Evolutionary conservation across 2,329 filamentous ascomycete genomes (phyloP).

Genomic region (Orbilia quercus): DNA sequence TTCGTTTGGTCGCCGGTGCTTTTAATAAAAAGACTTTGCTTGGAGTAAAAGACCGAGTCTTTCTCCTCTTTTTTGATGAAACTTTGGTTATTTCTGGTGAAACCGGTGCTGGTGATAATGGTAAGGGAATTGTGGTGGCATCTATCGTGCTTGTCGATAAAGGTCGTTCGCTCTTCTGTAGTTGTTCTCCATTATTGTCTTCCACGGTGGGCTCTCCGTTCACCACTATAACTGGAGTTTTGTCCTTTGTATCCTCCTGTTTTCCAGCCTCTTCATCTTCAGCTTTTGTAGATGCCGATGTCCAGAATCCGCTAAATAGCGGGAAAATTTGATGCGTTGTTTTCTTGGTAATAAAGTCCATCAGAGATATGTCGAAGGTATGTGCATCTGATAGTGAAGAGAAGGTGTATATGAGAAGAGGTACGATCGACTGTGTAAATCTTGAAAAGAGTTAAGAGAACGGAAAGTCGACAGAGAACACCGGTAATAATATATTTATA

Average conservation of each 20-base stretch:
- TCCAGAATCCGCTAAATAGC: conserved; percentile 51
- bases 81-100: conserved; percentile 53
- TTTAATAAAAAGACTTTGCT: conserved; percentile 54
- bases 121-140: conserved; percentile 29
- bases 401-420: neutral
- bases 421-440: neutral
- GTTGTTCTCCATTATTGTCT: conserved; percentile 6
- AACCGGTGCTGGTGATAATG: conserved; percentile 27
- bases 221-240: conserved; percentile 41
- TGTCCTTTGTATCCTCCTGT: conserved; percentile 21
- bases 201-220: conserved; percentile 25
- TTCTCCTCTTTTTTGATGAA: conserved; percentile 37
- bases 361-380: conserved; percentile 14
- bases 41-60: conserved; percentile 40
- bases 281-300: conserved; percentile 28
- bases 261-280: conserved; percentile 5
- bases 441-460: neutral
- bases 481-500: too few relatives aligned
- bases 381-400: conserved; percentile 29
- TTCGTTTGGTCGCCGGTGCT: conserved; percentile 32
- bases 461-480: too few relatives aligned
- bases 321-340: conserved; percentile 54
- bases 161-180: conserved; percentile 17
- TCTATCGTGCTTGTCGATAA: conserved; percentile 35
- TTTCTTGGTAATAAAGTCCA: conserved; percentile 55